Base-by-base conservation (phyloP, 2,329 filamentous ascomycete species). In the Cryphonectria naterciae region DNA sequence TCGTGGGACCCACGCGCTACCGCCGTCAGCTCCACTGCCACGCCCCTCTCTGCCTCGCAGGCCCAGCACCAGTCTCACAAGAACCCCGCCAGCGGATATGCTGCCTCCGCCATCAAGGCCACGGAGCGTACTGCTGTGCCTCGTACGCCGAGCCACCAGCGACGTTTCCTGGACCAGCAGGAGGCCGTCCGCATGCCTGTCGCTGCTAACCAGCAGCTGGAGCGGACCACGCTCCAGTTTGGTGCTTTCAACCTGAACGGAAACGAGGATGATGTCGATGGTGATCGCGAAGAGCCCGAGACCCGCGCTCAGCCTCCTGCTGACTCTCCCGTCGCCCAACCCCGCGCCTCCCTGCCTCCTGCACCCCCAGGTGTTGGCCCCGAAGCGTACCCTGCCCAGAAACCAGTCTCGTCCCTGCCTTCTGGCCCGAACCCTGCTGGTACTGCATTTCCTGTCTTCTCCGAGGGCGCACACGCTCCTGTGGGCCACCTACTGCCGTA, bases 151-250 rank as follows among this genome's bases (percentile, higher is more conserved):
- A 95, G 91, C 82, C 94, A 92, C 81, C 92, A 97, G 80, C 91
- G 95, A 75, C 92, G 94, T 77, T 88, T 98, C 68, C 86, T 97
- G 77, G 95, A 98, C 77, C 96, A 99, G 80, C 95, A 97, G 81
- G 96, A 99, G 83, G 94, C 96, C 71, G 96, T 99, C 56, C 94
- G 97, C 74, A 98, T 99, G 95, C 96, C 96, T 62, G 69, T 68
- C 54, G 71, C 71, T 39, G 94, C 93, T 72, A 97, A 98, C 84
- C 94, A 96, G 75, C 95, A 96, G 68, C 92, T 99, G 39, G 95
- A 98, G 80, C 91, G 94, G 77, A 90, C 95, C 75, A 93, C 95
- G 65, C 94, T 99, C 65, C 95, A 98, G 79, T 99, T 99, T 80
- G 96, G 96, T 74, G 97, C 95, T 80, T 93, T 99, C 86, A 97